Percentiles rank a stretch among this genome's conserved stretches.
Evolutionary conservation across 495 filamentous ascomycete genomes (phyloP).

Genomic region (Daldinia decipiens): DNA sequence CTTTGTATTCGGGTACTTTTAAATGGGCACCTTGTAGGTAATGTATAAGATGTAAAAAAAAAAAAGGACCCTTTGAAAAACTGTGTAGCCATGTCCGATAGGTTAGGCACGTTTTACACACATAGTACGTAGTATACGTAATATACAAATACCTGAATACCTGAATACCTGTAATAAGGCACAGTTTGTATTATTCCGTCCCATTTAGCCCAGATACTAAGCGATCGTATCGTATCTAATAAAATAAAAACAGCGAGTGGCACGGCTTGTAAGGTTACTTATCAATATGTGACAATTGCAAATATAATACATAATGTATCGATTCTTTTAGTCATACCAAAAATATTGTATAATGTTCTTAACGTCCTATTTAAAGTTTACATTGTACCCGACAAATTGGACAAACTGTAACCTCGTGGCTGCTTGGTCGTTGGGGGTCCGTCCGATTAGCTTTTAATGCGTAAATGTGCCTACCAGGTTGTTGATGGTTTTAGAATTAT

Average conservation of each 20-base stretch:
- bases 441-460: conserved; percentile 11
- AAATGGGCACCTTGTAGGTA: neutral
- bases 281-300: conserved; percentile 23
- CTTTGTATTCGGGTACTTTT: neutral
- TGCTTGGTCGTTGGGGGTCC: conserved; percentile 32
- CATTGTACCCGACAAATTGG: conserved; percentile 34
- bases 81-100: neutral
- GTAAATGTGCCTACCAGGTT: conserved; percentile 4
- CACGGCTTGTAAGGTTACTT: conserved; percentile 25
- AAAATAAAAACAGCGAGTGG: conserved; percentile 10
- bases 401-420: conserved; percentile 30
- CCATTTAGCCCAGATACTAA: conserved; percentile 26
- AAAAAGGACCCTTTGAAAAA: neutral
- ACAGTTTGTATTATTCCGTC: conserved; percentile 37
- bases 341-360: conserved; percentile 5
- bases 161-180: conserved; percentile 29
- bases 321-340: conserved; percentile 1
- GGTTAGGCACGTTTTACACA: conserved; percentile 1
- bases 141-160: conserved; percentile 2
- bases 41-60: neutral
- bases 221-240: conserved; percentile 24
- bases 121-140: neutral
- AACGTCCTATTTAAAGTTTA: conserved; percentile 28
- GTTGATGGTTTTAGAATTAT: conserved; percentile 2
- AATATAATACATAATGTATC: conserved; percentile 5